Conservation (phyloP, 1,139 yeast species). For the Yamadazyma spencermartinsiae region DNA sequence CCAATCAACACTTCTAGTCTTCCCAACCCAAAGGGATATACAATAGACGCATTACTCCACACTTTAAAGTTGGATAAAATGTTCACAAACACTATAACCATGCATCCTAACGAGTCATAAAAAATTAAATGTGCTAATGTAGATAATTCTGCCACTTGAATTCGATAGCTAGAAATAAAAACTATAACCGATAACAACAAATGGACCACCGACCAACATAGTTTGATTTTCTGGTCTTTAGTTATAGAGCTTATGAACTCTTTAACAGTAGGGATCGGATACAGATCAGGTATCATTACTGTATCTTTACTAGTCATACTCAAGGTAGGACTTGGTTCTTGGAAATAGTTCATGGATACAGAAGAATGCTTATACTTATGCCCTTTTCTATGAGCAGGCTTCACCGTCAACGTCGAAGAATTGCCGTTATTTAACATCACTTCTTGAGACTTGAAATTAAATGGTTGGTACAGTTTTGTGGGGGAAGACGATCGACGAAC, state of each 20-base stretch:
- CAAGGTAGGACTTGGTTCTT: conserved; percentile 69
- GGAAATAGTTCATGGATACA: conserved; percentile 94
- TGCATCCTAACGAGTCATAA: conserved; percentile 82
- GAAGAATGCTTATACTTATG: conserved; percentile 95
- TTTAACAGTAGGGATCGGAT: conserved; percentile 71
- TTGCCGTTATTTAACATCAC: conserved; percentile 32
- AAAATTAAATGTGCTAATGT: conserved; percentile 86
- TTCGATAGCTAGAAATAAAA: conserved; percentile 60
- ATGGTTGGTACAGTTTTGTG: conserved; percentile 36
- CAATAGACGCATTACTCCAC: conserved; percentile 82
- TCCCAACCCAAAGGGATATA: conserved; percentile 89
- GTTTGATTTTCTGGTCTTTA: conserved; percentile 52
- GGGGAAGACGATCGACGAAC: conserved; percentile 31
- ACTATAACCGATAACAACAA: conserved; percentile 54
- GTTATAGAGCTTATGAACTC: conserved; percentile 64
- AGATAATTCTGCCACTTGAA: conserved; percentile 60
- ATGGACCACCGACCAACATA: conserved; percentile 70
- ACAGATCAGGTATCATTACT: conserved; percentile 69
- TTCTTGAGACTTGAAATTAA: conserved; percentile 48
- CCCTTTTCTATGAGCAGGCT: conserved; percentile 83
- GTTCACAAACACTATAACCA: conserved; percentile 70
- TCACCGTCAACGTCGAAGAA: conserved; percentile 31
- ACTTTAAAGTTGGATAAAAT: conserved; percentile 87
- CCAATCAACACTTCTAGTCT: conserved; percentile 85
- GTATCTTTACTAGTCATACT: conserved; percentile 36